Base-by-base conservation (phyloP, 192 early-diverging fungal species). In the Spizellomyces sp. region DNA sequence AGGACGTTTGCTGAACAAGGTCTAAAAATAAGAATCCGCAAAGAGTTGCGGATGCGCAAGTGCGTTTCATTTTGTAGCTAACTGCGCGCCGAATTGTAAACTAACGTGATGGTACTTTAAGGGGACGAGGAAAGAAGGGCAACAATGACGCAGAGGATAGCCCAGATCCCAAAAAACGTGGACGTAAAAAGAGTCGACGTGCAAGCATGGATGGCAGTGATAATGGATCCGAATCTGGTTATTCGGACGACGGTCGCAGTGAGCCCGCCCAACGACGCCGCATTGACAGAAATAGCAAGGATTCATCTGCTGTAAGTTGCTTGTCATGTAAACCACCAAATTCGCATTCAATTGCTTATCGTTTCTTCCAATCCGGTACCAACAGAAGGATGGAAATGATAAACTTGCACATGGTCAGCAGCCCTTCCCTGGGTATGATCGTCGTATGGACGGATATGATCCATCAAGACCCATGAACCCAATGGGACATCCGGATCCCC, bases 1-100 rank as follows among this genome's bases (percentile, higher is more conserved):
- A 86, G 92, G 73, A 89, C 90, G 7, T 96, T 98, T 88, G 96
- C 96, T 9, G 94, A 98, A 68, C 96, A 98, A 76, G 96, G 96
- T 0, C 81, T 98, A 15, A 96, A 96, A 77, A 94, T 98, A 63
- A 85, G 95, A 55, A 94, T 98, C 65, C 83, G 95, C 48, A 98
- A 96, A 70, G 96, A 98, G 80, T 84, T 81, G 4, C 67, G 80
- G 8, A 76, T 75, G 44, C 42, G 79, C 60, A 77, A 74, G 70
- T 72, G 48, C 44, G 62, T 62, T 36, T 36, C 27, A 36, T 2
- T 36, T 36, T 36, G 27, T 36, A 36, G 27, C 27, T 36, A 3
- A 36, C 27, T 36, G 0, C 0, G 4, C 48, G 5, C 15, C 5
- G 44, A 12, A 19, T n/a, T 27, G 4, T 4, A n/a, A 48, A 6